phyloP scores from a whole-genome alignment of 2,329 filamentous ascomycete genomes.

The Nemania diffusa region DNA sequence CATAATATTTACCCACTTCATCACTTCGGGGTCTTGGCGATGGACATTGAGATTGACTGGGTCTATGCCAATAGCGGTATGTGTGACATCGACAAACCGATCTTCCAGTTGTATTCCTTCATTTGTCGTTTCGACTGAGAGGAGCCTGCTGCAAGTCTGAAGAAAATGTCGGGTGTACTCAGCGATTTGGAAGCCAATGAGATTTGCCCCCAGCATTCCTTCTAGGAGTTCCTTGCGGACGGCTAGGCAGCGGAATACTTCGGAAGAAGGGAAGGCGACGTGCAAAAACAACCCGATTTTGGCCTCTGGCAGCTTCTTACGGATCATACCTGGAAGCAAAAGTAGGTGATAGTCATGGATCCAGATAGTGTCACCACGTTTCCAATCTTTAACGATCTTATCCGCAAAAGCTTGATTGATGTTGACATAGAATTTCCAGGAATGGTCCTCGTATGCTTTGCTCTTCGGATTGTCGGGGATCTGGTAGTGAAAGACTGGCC shows the following conservation, averaged over 20 bases:
- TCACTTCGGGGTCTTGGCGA: slow-evolving; percentile 77
- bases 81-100: slow-evolving; percentile 89
- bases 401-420: slow-evolving; percentile 95
- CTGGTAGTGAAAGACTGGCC: slow-evolving; percentile 98
- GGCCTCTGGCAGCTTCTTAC: slow-evolving; percentile 88
- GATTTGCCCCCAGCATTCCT: slow-evolving; percentile 91
- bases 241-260: slow-evolving; percentile 92
- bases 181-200: slow-evolving; percentile 92
- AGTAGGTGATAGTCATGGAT: slow-evolving; percentile 95
- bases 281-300: slow-evolving; percentile 97
- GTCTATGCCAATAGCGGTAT: slow-evolving; percentile 90
- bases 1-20: slow-evolving; percentile 82
- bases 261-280: slow-evolving; percentile 93
- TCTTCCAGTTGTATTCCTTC: slow-evolving; percentile 92
- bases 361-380: slow-evolving; percentile 92
- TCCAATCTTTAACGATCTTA: slow-evolving; percentile 90
- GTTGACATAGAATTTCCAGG: slow-evolving; percentile 93
- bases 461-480: slow-evolving; percentile 98
- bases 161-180: slow-evolving; percentile 96
- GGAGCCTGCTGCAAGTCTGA: slow-evolving; percentile 91
- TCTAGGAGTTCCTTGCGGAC: slow-evolving; percentile 87
- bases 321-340: slow-evolving; percentile 87
- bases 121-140: slow-evolving; percentile 88
- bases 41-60: slow-evolving; percentile 78
- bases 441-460: slow-evolving; percentile 97